Base-by-base conservation (phyloP, 768 basidiomycete species). In the Boletus reticuloceps region DNA sequence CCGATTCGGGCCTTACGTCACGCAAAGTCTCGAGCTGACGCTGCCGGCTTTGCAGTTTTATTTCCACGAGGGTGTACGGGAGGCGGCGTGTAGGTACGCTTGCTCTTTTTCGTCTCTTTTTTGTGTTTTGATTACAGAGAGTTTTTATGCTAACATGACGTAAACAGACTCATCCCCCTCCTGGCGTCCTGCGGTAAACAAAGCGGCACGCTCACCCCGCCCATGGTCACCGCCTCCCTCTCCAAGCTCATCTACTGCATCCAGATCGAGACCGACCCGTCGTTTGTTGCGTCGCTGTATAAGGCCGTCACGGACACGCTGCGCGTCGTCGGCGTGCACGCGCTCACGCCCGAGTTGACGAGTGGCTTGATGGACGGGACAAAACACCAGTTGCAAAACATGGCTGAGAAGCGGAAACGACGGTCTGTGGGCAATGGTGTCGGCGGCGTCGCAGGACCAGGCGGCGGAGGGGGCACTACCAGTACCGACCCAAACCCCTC, bases 41-140 rank as follows among this genome's bases (percentile, higher is more conserved):
- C 71, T 93, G 2, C 89, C 88, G 0, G 82, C 82, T 2, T 64
- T 94, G 44, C 73, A 79, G 41, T 93, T 91, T 64, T 88, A 85
- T 65, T 91, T 91, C 71, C 90, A 93, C 59, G 91, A 93, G 51
- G 89, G 91, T 1, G 91, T 94, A 0, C 69, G 90, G 20, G 91
- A 93, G 65, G 88, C 88, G 0, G 68, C 84, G 78, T 66, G 85
- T 85, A 0, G 90, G 90, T 92, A 61, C 48, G 84, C 14, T 6
- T 37, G 13, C 36, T 37, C 13, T 37, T 8, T 16, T 8, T 16
- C 36, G 5, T 17, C 16, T 16, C 36, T 16, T 14, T 37, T 14
- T 17, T 14, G 3, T 14, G 12, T 14, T 36, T 14, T 10, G 8
- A 29, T 9, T 29, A 29, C 29, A 29, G 29, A 29, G 29, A 29